A percentile compares a stretch with the other conserved stretches of the same genome.
These are phyloP conservation scores for Moesziomyces globuligerus DNA, from an alignment of 1,284 basidiomycete genomes.

Conservation along the genomic window DNA sequence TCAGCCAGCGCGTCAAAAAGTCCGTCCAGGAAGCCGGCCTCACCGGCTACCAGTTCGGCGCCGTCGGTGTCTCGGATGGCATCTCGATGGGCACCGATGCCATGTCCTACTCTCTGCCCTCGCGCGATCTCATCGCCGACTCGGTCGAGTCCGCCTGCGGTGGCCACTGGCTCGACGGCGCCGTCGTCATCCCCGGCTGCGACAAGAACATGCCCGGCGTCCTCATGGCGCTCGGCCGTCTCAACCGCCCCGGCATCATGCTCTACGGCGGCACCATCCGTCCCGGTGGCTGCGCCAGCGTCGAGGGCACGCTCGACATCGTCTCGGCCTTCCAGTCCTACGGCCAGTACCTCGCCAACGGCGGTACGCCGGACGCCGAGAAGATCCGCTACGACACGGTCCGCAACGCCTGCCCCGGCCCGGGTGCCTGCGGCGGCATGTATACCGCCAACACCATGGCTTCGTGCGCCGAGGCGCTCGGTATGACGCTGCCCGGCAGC, in stretches of 20 bases:
- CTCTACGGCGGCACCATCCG: slow-evolving; percentile 67
- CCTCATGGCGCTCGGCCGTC: slow-evolving; percentile 64
- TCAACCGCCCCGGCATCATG: slow-evolving; percentile 67
- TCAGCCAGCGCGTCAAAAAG: slow-evolving; percentile 62
- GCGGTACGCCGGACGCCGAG: slow-evolving; percentile 61
- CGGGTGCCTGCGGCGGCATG: slow-evolving; percentile 67
- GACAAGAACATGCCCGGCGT: slow-evolving; percentile 68
- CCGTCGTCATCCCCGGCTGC: slow-evolving; percentile 65
- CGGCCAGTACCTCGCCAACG: slow-evolving; percentile 64
- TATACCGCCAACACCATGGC: slow-evolving; percentile 68
- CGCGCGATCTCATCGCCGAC: slow-evolving; percentile 65
- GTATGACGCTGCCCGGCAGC: slow-evolving; percentile 66
- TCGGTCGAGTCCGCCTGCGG: slow-evolving; percentile 64
- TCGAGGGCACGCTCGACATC: slow-evolving; percentile 62
- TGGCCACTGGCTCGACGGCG: slow-evolving; percentile 67
- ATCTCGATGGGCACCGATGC: slow-evolving; percentile 67
- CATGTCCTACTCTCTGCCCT: slow-evolving; percentile 66
- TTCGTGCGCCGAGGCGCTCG: slow-evolving; percentile 64
- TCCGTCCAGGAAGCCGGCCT: slow-evolving; percentile 61
- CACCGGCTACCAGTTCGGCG: slow-evolving; percentile 65
- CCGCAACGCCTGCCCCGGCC: slow-evolving; percentile 63
- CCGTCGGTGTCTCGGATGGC: slow-evolving; percentile 66
- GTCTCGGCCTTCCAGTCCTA: slow-evolving; percentile 66
- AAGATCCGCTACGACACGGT: slow-evolving; percentile 64
- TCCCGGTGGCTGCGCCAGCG: slow-evolving; percentile 56